Evolutionary conservation across 2,329 filamentous ascomycete species (phyloP), one percentile per base, ranked within the genome.

Genomic region (Aspergillus texensis): DNA sequence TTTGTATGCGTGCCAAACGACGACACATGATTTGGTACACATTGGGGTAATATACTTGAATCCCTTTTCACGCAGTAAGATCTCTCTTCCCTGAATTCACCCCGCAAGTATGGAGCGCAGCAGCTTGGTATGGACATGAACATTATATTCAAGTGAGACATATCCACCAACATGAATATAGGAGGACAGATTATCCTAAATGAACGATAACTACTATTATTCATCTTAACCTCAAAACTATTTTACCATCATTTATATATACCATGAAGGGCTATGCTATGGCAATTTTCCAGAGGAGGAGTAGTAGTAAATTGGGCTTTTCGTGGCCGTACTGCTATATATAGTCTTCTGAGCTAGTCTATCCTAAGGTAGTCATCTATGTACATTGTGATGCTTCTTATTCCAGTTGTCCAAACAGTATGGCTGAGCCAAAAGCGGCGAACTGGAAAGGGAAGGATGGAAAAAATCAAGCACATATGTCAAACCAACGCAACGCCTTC

Each of bases 401-500:
- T n/a, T n/a, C 19, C 39, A 41, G 16, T 16, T 41, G 16, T 41
- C 36, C 36, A 9, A 19, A 9, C 36, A 19, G 36, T 10, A 10
- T 16, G 14, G 39, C 19, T 19, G 39, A 41, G 39, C 39, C 19
- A 41, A 41, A 9, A n/a, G 39, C 2, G 39, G 6, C 39, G 16
- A 41, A n/a, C 6, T 9, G 36, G 19, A 41, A 41, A 41, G 39
- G 39, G 39, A 41, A 41, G 39, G 39, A 41, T 41, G 39, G 39
- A n/a, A 41, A 39, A 41, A 41, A 19, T 41, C 39, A n/a, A 41
- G 39, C 19, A 50, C 41, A 55, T 45, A 39, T 19, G 26, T 36
- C 6, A 58, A 64, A 57, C 26, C 41, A 55, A 53, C 28, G 34
- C 54, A 67, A 68, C 67, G 67, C 66, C 66, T 58, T 50, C 28